A percentile compares a stretch with the other conserved stretches of the same genome.
These are phyloP conservation scores for Fomitopsis pulvina DNA, from an alignment of 768 basidiomycete genomes.

Conservation along the genomic window DNA sequence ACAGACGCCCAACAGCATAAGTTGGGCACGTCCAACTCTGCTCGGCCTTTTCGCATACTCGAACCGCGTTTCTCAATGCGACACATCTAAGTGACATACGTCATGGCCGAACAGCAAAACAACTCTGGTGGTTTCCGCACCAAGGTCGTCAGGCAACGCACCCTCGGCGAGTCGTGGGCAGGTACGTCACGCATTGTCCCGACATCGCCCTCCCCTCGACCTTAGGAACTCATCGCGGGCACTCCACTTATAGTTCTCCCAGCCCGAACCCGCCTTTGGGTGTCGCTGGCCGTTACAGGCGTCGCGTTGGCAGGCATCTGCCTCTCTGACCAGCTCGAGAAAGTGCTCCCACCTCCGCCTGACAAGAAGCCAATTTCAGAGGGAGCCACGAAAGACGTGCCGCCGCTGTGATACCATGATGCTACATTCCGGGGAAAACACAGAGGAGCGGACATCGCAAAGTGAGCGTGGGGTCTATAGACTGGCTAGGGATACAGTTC, in stretches of 20 bases:
- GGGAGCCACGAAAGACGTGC: neutral
- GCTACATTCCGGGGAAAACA: neutral
- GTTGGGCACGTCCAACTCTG: too few relatives aligned
- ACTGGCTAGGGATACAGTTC: neutral
- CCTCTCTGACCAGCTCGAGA: conserved; percentile 26
- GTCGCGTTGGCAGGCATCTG: conserved; percentile 24
- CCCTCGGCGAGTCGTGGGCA: conserved; percentile 18
- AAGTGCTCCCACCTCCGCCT: conserved; percentile 14
- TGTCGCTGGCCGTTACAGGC: conserved; percentile 26
- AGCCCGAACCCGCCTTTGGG: conserved; percentile 24
- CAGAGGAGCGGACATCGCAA: neutral
- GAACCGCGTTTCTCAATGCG: too few relatives aligned
- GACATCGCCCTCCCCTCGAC: neutral
- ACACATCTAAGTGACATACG: too few relatives aligned
- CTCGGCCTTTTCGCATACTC: too few relatives aligned
- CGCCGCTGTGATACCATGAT: neutral
- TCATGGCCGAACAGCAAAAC: neutral
- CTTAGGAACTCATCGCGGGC: neutral
- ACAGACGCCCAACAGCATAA: too few relatives aligned
- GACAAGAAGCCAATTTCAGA: neutral
- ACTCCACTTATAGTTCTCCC: conserved; percentile 20
- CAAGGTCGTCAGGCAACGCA: neutral
- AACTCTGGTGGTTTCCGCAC: neutral
- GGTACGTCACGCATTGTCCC: conserved; percentile 10
- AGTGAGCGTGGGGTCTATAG: neutral